phyloP scores from a whole-genome alignment of 495 filamentous ascomycete species.

The Penicillium pancosmium region DNA sequence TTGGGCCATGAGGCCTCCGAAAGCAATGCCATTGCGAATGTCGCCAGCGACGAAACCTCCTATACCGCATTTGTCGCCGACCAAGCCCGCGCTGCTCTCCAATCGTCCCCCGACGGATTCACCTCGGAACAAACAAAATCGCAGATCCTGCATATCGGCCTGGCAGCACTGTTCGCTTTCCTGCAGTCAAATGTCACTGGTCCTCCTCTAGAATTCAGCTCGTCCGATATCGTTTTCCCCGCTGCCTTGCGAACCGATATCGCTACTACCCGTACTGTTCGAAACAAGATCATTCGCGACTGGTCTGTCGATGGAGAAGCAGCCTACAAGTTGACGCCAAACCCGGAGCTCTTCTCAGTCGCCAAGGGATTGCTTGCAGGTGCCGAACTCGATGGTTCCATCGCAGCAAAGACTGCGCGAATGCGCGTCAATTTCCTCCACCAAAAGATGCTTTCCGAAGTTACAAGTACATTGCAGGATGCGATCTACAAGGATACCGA shows the following conservation, averaged over 20 bases:
- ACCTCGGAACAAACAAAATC: slow-evolving; percentile 39
- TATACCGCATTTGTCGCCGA: slow-evolving; percentile 42
- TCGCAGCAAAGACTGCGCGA: slow-evolving; percentile 45
- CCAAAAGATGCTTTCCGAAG: slow-evolving; percentile 83
- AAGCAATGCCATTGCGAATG: slow-evolving; percentile 25
- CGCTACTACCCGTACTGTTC: slow-evolving; percentile 37
- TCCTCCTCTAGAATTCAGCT: slow-evolving; percentile 65
- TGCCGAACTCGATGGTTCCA: slow-evolving; percentile 35
- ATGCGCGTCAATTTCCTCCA: slow-evolving; percentile 81
- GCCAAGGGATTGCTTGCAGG: slow-evolving; percentile 58
- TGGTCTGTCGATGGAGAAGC: slow-evolving; percentile 84
- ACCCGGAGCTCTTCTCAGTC: slow-evolving; percentile 78
- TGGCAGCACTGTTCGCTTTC: slow-evolving; percentile 79
- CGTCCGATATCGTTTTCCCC: slow-evolving; percentile 59
- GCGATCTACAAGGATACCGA: slow-evolving; percentile 56
- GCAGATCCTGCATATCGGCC: slow-evolving; percentile 60
- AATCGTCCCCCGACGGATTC: slow-evolving; percentile 27
- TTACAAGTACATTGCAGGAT: slow-evolving; percentile 65
- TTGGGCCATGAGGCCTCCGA: slow-evolving; percentile 37
- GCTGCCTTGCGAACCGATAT: slow-evolving; percentile 31
- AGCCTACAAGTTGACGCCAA: slow-evolving; percentile 80
- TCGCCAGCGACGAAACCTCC: slow-evolving; percentile 34
- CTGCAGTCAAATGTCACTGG: slow-evolving; percentile 92
- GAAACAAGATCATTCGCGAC: slow-evolving; percentile 57
- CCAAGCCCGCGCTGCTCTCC: slow-evolving; percentile 30